These are phyloP conservation scores for Meyerozyma athensensis DNA, from an alignment of 1,139 yeast species.

Conservation along the genomic window DNA sequence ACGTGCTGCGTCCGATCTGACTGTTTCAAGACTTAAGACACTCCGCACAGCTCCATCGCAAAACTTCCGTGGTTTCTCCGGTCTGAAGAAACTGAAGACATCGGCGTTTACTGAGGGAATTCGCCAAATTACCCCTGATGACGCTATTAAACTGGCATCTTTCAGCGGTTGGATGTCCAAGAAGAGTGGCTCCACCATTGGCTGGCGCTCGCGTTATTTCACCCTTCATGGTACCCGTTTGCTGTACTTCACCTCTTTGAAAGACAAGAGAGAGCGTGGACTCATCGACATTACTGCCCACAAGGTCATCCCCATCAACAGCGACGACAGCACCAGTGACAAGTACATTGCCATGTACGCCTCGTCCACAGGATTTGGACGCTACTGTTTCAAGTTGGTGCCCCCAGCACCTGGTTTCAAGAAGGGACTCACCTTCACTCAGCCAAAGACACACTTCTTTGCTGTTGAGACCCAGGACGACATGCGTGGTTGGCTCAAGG, in stretches of 20 bases:
- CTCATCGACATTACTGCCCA: constrained; percentile 94
- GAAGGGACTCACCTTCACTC: constrained; percentile 93
- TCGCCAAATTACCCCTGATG: constrained; percentile 66
- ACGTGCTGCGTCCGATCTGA: constrained; percentile 30
- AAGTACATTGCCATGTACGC: constrained; percentile 82
- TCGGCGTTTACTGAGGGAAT: constrained; percentile 95
- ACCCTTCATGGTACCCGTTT: constrained; percentile 89
- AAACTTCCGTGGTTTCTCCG: constrained; percentile 39
- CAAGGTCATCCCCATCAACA: constrained; percentile 61
- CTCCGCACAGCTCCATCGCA: constrained; percentile 42
- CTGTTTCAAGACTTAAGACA: constrained; percentile 33
- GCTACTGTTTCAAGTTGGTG: constrained; percentile 84
- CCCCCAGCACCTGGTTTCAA: constrained; percentile 98
- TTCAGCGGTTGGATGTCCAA: constrained; percentile 95
- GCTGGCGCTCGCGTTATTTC: constrained; percentile 90
- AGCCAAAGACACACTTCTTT: constrained; percentile 91
- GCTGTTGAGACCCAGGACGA: constrained; percentile 91
- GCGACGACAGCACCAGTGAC: constrained; percentile 62
- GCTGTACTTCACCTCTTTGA: constrained; percentile 77
- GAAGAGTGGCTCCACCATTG: constrained; percentile 73
- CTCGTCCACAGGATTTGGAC: constrained; percentile 88
- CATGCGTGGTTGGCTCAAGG: constrained; percentile 94
- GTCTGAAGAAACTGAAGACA: constrained; percentile 58
- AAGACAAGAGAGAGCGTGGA: constrained; percentile 84
- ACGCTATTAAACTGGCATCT: constrained; percentile 71